These are phyloP conservation scores for Baorangia bicolor DNA, from an alignment of 768 basidiomycete species.

Conservation along the genomic window DNA sequence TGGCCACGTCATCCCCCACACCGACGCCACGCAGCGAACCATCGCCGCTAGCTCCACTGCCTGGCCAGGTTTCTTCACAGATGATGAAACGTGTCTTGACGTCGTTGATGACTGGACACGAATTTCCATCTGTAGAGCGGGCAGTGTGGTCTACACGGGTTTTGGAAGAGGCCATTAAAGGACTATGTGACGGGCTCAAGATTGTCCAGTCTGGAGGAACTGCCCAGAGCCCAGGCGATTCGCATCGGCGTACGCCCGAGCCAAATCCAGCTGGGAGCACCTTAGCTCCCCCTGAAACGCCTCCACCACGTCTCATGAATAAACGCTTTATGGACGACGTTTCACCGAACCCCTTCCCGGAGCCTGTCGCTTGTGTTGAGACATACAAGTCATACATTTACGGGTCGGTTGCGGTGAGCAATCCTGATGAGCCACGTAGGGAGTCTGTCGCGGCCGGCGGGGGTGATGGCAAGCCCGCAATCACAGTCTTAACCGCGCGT, in stretches of 20 bases:
- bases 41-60: conserved; percentile 49
- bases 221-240: conserved; percentile 20
- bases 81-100: conserved; percentile 70
- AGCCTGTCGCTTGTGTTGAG: conserved; percentile 59
- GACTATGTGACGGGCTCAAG: conserved; percentile 66
- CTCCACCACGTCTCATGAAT: conserved; percentile 38
- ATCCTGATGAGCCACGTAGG: conserved; percentile 37
- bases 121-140: conserved; percentile 69
- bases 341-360: conserved; percentile 67
- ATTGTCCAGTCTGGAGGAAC: conserved; percentile 19
- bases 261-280: conserved; percentile 22
- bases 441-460: conserved; percentile 7
- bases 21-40: conserved; percentile 21
- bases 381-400: conserved; percentile 62
- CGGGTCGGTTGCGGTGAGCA: conserved; percentile 53
- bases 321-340: conserved; percentile 40
- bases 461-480: conserved; percentile 22
- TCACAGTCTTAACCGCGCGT: conserved; percentile 62
- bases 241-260: conserved; percentile 44
- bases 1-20: conserved; percentile 44
- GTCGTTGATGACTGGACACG: conserved; percentile 68
- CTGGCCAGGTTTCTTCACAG: conserved; percentile 62
- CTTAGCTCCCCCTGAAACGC: conserved; percentile 52
- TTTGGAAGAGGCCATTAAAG: conserved; percentile 64
- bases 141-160: conserved; percentile 69